Evolutionary conservation across 352 stramenopile genomes (phyloP), one percentile per base, ranked within the genome.

Genomic region (Globisporangium sylvaticum): DNA sequence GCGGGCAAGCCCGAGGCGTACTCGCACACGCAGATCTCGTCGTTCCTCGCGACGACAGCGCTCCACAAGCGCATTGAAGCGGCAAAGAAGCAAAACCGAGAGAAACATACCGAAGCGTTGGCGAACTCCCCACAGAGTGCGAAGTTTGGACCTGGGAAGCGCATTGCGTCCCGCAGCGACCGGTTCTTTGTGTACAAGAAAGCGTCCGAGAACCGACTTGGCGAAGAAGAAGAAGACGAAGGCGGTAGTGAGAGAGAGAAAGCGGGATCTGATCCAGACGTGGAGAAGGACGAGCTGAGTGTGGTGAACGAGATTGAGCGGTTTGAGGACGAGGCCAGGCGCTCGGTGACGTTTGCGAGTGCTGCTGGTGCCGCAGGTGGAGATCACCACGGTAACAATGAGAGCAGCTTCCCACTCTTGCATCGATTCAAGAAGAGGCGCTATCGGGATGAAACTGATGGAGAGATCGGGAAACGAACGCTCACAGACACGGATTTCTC

Each of bases 1-100:
- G 97, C 97, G 2, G 94, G 89, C 1, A 90, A 99, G 62, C 95
- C 97, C 0, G 84, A 96, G 27, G 87, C 90, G 37, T 99, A 99
- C 80, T 99, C 96, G 22, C 77, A 87, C n/a, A 94, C 89, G 20
- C 97, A 99, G 68, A 84, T 99, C 34, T 77, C 83, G 2, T 97
- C 97, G 58, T 99, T 99, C 75, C 74, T 99, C 29, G 89, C 92
- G 57, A 95, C 83, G 0, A 97, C 84, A 50, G 77, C 81, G 31
- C 71, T 99, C 12, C 98, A 98, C 72, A 80, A 92, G 34, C 78
- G 78, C 10, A 86, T 96, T 32, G 78, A 82, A 67, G 77, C 75
- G 9, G 82, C 79, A 0, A 81, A 88, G 32, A 77, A 90, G 66
- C 87, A 89, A 56, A 77, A 74, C 1, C 75, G 90, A 10, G 68